Conservation (phyloP, 768 basidiomycete genomes). For the Glaciozyma martinii region DNA sequence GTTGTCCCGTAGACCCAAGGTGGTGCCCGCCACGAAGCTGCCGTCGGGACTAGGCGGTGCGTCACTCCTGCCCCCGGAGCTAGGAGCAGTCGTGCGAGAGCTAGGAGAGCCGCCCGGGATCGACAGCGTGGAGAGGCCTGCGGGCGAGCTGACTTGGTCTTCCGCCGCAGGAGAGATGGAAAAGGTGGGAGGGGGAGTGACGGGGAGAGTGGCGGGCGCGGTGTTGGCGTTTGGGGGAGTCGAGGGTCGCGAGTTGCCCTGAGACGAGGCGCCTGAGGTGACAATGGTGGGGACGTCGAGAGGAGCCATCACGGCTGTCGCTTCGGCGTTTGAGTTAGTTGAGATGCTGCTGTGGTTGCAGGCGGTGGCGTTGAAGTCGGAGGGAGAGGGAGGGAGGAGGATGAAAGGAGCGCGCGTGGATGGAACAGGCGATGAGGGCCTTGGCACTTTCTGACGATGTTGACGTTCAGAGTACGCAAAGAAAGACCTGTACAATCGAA, state of each 20-base stretch:
- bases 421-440: too few species aligned
- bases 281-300: not conserved
- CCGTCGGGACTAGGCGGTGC: not conserved
- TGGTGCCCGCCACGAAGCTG: not conserved
- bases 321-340: too few species aligned
- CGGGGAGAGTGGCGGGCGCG: not conserved
- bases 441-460: too few species aligned
- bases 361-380: too few species aligned
- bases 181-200: not conserved
- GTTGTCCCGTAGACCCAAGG: slow-evolving; percentile 15
- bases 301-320: not conserved
- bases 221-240: not conserved
- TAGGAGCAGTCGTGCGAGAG: not conserved
- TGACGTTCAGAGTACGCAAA: too few species aligned
- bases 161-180: not conserved
- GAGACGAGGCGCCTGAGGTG: not conserved
- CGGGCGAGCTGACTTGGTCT: not conserved
- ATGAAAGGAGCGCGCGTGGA: too few species aligned
- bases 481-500: too few species aligned
- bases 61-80: not conserved
- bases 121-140: not conserved
- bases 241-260: not conserved
- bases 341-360: too few species aligned
- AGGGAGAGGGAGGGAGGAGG: too few species aligned
- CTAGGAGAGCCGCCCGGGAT: not conserved